These are phyloP conservation scores for Colletotrichum tamarilloi DNA, from an alignment of 2,329 filamentous ascomycete genomes.

Conservation along the genomic window DNA sequence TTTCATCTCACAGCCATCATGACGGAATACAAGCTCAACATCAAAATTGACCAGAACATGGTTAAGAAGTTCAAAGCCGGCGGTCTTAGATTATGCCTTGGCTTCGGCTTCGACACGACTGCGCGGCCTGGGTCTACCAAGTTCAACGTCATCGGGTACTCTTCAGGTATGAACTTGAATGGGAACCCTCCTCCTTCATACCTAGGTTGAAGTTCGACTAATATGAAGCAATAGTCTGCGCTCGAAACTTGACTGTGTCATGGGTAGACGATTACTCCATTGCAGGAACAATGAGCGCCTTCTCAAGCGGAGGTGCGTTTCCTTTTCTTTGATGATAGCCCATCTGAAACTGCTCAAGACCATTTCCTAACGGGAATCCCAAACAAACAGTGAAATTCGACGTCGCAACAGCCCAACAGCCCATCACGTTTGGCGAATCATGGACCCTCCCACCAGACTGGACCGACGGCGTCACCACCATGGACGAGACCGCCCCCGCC, in stretches of 20 bases:
- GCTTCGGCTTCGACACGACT: slow-evolving; percentile 7
- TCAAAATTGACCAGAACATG: background rate
- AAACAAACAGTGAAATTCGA: background rate
- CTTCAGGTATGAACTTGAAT: background rate
- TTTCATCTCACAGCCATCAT: too few relatives aligned
- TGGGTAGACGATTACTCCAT: slow-evolving; percentile 4
- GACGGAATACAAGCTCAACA: slow-evolving; percentile 10
- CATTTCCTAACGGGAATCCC: background rate
- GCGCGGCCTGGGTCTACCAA: slow-evolving; percentile 9
- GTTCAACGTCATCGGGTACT: slow-evolving; percentile 11
- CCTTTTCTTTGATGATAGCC: too few relatives aligned
- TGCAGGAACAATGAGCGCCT: slow-evolving; percentile 5
- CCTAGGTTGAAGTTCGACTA: background rate
- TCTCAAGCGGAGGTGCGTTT: slow-evolving; percentile 1
- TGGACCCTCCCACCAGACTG: background rate
- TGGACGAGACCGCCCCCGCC: background rate
- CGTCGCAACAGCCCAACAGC: background rate
- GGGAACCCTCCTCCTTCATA: background rate
- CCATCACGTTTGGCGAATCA: background rate
- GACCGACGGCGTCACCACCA: background rate
- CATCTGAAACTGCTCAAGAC: too few relatives aligned
- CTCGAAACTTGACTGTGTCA: background rate
- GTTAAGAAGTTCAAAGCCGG: background rate
- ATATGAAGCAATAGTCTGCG: background rate
- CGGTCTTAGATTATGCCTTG: slow-evolving; percentile 3